Conservation (phyloP, 345 rosid genomes). For the Eucalyptus cladocalyx region DNA sequence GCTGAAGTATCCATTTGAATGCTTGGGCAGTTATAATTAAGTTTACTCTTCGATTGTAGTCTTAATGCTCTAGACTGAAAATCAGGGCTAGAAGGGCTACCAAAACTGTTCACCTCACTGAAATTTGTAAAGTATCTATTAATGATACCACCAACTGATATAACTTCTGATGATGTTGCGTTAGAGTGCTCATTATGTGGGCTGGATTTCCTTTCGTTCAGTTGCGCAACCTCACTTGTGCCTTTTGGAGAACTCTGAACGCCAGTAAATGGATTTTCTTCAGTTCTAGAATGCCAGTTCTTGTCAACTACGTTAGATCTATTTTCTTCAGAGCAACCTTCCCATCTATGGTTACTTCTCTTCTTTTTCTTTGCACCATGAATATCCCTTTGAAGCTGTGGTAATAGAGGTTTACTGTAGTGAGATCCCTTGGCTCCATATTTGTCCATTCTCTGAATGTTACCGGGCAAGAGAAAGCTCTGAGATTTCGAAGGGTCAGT, state of each 20-base stretch:
- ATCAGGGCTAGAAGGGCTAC: neutral
- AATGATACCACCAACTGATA: neutral
- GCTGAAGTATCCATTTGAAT: neutral
- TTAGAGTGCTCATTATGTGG: neutral
- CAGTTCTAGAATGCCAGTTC: neutral
- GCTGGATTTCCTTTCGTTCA: neutral
- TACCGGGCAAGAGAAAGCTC: neutral
- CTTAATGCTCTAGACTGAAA: neutral
- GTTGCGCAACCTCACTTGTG: neutral
- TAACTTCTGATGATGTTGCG: neutral
- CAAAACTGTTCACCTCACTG: neutral
- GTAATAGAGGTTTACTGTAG: neutral
- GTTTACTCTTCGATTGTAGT: neutral
- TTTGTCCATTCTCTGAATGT: neutral
- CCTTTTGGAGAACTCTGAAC: neutral
- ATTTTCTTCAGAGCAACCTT: neutral
- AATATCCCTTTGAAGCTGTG: neutral
- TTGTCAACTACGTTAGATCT: neutral
- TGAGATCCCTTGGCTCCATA: neutral
- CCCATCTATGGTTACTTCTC: neutral
- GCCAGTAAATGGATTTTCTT: neutral
- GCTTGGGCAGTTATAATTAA: neutral
- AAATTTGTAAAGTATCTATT: neutral
- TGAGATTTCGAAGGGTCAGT: neutral
- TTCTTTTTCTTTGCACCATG: neutral